Percentiles rank a stretch among this genome's conserved stretches.
phyloP scores from a whole-genome alignment of 805 yeast genomes.

The Sugiyamaella lignohabitans region DNA sequence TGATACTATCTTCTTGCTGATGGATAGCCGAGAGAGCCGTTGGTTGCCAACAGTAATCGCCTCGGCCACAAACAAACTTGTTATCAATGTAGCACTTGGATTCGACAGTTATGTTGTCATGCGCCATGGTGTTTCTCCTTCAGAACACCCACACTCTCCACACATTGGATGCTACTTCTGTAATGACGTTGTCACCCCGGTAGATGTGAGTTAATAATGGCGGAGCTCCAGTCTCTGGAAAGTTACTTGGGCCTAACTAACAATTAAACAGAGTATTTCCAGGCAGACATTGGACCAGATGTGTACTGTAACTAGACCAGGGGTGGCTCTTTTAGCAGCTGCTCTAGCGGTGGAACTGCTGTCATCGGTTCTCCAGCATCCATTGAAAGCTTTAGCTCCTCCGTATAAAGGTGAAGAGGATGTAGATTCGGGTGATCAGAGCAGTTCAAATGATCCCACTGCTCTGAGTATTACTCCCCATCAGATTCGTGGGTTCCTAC shows the following conservation, averaged over 20 bases:
- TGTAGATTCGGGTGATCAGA: constrained; percentile 17
- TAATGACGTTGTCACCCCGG: constrained; percentile 90
- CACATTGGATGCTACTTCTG: constrained; percentile 92
- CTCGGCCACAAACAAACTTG: constrained; percentile 57
- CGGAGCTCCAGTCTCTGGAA: not conserved
- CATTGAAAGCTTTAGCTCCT: constrained; percentile 41
- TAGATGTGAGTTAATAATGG: constrained; percentile 5
- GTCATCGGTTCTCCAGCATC: constrained; percentile 68
- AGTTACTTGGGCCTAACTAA: constrained; percentile 43
- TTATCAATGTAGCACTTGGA: constrained; percentile 90
- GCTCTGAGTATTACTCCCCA: constrained; percentile 75
- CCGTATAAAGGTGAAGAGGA: constrained; percentile 23
- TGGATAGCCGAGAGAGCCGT: constrained; percentile 93
- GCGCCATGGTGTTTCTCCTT: constrained; percentile 68
- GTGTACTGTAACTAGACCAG: constrained; percentile 98
- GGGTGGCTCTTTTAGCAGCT: constrained; percentile 84
- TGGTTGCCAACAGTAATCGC: constrained; percentile 95
- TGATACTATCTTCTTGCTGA: constrained; percentile 72
- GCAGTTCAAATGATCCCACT: constrained; percentile 33
- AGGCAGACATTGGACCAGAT: constrained; percentile 92
- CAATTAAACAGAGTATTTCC: constrained; percentile 58
- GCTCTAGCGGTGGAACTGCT: constrained; percentile 80
- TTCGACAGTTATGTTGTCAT: constrained; percentile 89
- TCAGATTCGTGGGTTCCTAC: constrained; percentile 83
- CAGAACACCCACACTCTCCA: constrained; percentile 15